Base-by-base conservation (phyloP, 148 eudicot species). In the Arbutus unedo region DNA sequence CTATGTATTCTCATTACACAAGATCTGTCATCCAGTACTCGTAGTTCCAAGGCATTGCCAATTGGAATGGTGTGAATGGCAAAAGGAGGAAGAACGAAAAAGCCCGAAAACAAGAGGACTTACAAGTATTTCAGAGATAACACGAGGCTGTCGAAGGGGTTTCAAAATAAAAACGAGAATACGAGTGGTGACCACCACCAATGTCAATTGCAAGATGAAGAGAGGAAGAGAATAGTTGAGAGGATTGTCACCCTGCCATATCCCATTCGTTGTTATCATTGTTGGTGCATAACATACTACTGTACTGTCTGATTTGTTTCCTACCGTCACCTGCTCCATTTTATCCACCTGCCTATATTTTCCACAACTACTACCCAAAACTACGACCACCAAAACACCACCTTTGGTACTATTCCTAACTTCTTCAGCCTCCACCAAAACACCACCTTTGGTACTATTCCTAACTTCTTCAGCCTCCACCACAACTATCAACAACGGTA, bases 131-230 rank as follows among this genome's bases (percentile, higher is more conserved):
- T 94, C 98, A 50, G 98, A 91, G 8, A 94, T 82, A 56, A 94
- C 95, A 59, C 94, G 95, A 43, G 98, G 95, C 82, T 92, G 95
- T 6, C 95, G 93, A 81, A 94, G 84, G 57, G 98, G 98, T 85
- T 89, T 92, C 83, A 94, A 89, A 82, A 88, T 1, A 76, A 81
- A 87, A 75, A 86, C 94, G 21, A 92, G 91, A 87, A 84, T 6
- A 50, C 93, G 90, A 82, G 93, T 92, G 23, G 87, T 87, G 41
- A 92, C 85, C 3, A 92, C 91, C 38, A 92, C 90, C 82, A 92
- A 81, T 4, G 90, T 85, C 72, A 94, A 83, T 83, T 94, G 98
- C 80, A 94, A 71, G 67, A 92, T 92, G 79, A 94, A 84, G 38
- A 94, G 92, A 4, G 95, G 94, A 59, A 94, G 89, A 3, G 98